Evolutionary conservation across 768 basidiomycete species (phyloP).

Genomic region (Mrakia frigida): DNA sequence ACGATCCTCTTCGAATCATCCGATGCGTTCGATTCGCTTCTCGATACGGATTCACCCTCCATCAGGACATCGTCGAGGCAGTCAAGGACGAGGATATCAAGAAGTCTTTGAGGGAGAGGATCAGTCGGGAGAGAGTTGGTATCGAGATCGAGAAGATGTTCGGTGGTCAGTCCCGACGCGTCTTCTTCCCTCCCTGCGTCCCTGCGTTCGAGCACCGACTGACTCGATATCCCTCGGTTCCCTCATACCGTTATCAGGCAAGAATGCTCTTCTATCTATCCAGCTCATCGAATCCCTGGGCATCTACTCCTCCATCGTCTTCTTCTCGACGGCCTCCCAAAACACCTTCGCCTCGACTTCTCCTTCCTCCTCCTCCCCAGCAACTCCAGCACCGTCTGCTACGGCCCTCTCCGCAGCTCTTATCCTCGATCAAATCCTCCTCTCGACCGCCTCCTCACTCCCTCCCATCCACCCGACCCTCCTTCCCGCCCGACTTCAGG

Average conservation of each 20-base stretch:
- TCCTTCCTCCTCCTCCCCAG: conserved; percentile 17
- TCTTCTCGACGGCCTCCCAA: conserved; percentile 46
- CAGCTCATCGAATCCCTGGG: conserved; percentile 66
- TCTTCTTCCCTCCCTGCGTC: background rate
- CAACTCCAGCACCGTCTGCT: conserved; percentile 45
- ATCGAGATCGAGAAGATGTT: conserved; percentile 94
- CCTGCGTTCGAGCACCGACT: too few species aligned
- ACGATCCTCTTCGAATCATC: conserved; percentile 90
- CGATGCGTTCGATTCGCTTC: conserved; percentile 88
- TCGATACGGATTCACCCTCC: conserved; percentile 66
- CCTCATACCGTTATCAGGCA: conserved; percentile 33
- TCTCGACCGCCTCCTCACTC: conserved; percentile 11
- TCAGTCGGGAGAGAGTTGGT: conserved; percentile 84
- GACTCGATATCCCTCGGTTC: background rate
- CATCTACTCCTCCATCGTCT: conserved; percentile 64
- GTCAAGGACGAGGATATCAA: conserved; percentile 57
- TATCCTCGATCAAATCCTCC: conserved; percentile 54
- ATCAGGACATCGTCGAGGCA: conserved; percentile 39
- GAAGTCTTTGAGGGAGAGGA: conserved; percentile 69
- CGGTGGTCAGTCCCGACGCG: conserved; percentile 52
- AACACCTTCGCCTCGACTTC: conserved; percentile 46
- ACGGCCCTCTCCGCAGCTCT: conserved; percentile 55
- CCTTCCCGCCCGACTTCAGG: conserved; percentile 50
- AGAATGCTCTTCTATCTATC: conserved; percentile 67
- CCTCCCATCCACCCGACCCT: conserved; percentile 45